phyloP scores from a whole-genome alignment of 441 rosid species.

The Gossypium gossypioides region DNA sequence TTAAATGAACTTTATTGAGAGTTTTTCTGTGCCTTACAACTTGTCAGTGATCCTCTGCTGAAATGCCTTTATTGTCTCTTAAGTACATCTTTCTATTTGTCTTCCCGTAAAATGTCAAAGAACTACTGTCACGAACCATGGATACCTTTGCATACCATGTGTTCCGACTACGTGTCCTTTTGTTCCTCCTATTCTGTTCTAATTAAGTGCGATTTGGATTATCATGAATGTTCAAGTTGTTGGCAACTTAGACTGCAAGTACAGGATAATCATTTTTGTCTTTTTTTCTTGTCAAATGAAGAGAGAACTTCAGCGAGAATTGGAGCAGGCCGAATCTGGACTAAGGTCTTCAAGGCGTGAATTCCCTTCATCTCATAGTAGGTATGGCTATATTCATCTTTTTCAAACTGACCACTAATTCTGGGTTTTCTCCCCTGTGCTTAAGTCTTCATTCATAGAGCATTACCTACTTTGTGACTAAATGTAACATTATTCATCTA shows the following conservation, averaged over 20 bases:
- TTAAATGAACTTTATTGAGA: not conserved
- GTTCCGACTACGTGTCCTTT: not conserved
- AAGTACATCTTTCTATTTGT: not conserved
- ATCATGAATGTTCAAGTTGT: not conserved
- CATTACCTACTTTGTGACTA: not conserved
- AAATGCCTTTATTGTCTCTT: not conserved
- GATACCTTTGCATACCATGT: not conserved
- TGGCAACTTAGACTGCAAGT: not conserved
- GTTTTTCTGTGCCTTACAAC: not conserved
- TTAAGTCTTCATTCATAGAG: not conserved
- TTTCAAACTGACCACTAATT: not conserved
- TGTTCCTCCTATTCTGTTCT: not conserved
- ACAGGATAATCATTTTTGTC: not conserved
- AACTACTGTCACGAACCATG: not conserved
- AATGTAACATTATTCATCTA: not conserved
- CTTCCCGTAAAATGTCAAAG: not conserved
- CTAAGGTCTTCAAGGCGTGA: slow-evolving; percentile 60
- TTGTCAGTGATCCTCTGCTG: not conserved
- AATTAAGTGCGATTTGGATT: not conserved
- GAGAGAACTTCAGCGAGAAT: slow-evolving; percentile 84
- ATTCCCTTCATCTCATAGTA: slow-evolving; percentile 43
- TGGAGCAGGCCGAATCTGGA: slow-evolving; percentile 82
- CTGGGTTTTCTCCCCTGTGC: not conserved
- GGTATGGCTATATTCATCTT: slow-evolving; percentile 24
- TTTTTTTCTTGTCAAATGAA: slow-evolving; percentile 18